Evolutionary conservation across 2,329 filamentous ascomycete genomes (phyloP).

Genomic region (Fusarium sarcochroum): DNA sequence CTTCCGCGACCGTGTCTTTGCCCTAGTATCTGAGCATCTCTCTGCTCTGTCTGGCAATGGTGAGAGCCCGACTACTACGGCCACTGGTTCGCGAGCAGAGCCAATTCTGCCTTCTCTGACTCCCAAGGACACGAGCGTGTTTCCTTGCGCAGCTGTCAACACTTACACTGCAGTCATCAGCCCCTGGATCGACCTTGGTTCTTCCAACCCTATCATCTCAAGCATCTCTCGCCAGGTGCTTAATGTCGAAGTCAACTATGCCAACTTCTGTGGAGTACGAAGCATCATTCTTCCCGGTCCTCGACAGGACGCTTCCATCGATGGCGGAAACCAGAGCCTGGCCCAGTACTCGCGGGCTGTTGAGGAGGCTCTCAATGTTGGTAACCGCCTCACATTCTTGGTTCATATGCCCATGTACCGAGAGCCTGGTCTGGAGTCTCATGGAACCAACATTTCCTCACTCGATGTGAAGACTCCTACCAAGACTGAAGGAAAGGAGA

Average conservation of each 20-base stretch:
- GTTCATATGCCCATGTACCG: slow-evolving; percentile 89
- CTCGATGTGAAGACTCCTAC: slow-evolving; percentile 52
- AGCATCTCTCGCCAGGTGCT: slow-evolving; percentile 91
- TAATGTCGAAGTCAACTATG: slow-evolving; percentile 92
- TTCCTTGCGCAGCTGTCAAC: slow-evolving; percentile 76
- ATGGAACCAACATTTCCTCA: slow-evolving; percentile 66
- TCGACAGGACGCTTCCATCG: slow-evolving; percentile 70
- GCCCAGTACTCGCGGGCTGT: slow-evolving; percentile 87
- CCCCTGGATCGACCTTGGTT: slow-evolving; percentile 92
- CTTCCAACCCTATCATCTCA: slow-evolving; percentile 83
- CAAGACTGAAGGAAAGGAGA: slow-evolving; percentile 58
- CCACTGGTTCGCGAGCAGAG: slow-evolving; percentile 64
- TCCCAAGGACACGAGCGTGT: slow-evolving; percentile 82
- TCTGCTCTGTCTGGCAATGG: slow-evolving; percentile 59
- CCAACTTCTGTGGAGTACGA: slow-evolving; percentile 91
- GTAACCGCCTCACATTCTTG: slow-evolving; percentile 82
- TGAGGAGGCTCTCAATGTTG: slow-evolving; percentile 81
- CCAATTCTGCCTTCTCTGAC: slow-evolving; percentile 78
- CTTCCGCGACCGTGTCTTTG: slow-evolving; percentile 78
- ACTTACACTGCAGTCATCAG: slow-evolving; percentile 86
- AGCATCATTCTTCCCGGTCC: slow-evolving; percentile 89
- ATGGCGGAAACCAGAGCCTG: slow-evolving; percentile 65
- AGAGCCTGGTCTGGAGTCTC: slow-evolving; percentile 71
- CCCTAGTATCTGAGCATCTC: slow-evolving; percentile 70
- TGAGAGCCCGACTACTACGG: slow-evolving; percentile 56